phyloP scores from a whole-genome alignment of 441 rosid genomes.

The Codiaeum variegatum region DNA sequence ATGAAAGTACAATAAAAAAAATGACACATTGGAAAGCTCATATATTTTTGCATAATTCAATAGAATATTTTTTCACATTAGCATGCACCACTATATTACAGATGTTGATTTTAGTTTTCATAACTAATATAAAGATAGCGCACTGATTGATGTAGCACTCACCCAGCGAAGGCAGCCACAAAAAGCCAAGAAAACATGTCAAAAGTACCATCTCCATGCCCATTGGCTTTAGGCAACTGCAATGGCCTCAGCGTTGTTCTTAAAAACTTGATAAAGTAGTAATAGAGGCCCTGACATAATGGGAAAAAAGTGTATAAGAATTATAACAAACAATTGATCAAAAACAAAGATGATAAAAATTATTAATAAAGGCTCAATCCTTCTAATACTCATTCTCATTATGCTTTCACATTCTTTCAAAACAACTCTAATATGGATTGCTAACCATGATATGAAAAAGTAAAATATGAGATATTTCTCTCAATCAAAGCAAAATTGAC shows the following conservation, averaged over 20 bases:
- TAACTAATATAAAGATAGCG: conserved; percentile 3
- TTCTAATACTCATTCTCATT: background rate
- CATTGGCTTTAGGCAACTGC: conserved; percentile 42
- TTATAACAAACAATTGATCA: background rate
- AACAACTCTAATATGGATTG: background rate
- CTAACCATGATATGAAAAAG: conserved; percentile 4
- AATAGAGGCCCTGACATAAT: conserved; percentile 50
- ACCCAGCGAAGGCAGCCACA: conserved; percentile 72
- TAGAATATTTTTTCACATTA: conserved; percentile 57
- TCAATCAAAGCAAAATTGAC: background rate
- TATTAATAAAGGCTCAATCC: background rate
- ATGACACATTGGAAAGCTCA: conserved; percentile 42
- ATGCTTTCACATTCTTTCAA: background rate
- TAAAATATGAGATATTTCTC: background rate
- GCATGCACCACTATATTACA: conserved; percentile 50
- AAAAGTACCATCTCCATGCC: conserved; percentile 52
- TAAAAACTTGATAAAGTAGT: conserved; percentile 61
- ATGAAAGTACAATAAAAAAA: conserved; percentile 32
- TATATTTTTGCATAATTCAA: conserved; percentile 63
- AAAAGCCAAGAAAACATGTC: conserved; percentile 69
- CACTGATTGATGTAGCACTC: conserved; percentile 6
- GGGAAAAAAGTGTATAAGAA: conserved; percentile 1
- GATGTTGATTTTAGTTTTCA: background rate
- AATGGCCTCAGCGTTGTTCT: conserved; percentile 57
- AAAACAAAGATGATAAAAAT: background rate